phyloP scores from a whole-genome alignment of 305 asterid genomes.

The Solanum hybrid region DNA sequence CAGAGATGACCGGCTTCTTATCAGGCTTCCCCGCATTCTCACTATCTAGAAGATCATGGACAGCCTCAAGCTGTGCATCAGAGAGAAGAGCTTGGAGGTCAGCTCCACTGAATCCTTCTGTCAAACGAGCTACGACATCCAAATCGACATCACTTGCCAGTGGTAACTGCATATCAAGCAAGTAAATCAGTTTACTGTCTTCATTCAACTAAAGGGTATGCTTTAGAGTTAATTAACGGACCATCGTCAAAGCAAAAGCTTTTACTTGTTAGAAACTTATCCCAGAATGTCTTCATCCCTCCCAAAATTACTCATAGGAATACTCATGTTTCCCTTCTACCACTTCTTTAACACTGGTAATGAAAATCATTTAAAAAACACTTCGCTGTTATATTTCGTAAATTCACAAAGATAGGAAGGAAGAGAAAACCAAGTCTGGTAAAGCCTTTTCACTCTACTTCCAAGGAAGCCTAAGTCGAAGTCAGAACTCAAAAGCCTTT shows the following conservation, averaged over 20 bases:
- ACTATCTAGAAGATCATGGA: conserved; percentile 53
- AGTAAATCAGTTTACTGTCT: background rate
- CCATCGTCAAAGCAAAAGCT: background rate
- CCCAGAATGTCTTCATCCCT: background rate
- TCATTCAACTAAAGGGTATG: background rate
- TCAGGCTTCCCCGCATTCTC: conserved; percentile 27
- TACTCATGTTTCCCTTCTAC: background rate
- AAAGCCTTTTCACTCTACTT: background rate
- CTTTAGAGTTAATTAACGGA: background rate
- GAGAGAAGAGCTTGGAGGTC: conserved; percentile 94
- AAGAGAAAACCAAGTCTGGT: background rate
- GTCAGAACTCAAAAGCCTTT: background rate
- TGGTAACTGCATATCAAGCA: conserved; percentile 45
- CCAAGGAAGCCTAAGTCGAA: background rate
- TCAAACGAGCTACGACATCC: conserved; percentile 45
- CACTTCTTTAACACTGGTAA: background rate
- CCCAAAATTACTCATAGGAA: background rate
- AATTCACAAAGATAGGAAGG: background rate
- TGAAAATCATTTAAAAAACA: background rate
- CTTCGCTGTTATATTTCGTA: background rate
- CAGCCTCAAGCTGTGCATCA: conserved; percentile 90
- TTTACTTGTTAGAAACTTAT: background rate
- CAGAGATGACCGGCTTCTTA: conserved; percentile 56
- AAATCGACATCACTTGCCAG: conserved; percentile 63
- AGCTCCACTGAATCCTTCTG: conserved; percentile 96